These are phyloP conservation scores for Alternaria angustiovoidea DNA, from an alignment of 2,329 filamentous ascomycete species.

Conservation along the genomic window DNA sequence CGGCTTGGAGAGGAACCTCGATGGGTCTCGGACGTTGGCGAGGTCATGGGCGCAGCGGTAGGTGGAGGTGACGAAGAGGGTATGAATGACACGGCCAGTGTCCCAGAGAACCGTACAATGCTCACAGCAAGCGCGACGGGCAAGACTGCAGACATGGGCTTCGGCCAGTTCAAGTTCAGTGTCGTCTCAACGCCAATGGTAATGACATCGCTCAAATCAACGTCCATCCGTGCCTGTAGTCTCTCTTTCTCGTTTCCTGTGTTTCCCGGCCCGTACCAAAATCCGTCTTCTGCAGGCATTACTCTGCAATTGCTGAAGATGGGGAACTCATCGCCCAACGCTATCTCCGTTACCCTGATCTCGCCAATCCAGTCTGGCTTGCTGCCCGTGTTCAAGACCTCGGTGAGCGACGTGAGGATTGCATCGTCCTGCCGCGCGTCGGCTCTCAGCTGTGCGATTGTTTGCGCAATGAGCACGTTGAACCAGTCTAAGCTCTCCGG, in stretches of 20 bases:
- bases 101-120: slow-evolving; percentile 93
- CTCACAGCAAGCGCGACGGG: slow-evolving; percentile 92
- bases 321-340: slow-evolving; percentile 93
- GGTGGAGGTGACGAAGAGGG: slow-evolving; percentile 62
- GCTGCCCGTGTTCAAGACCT: slow-evolving; percentile 83
- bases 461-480: slow-evolving; percentile 95
- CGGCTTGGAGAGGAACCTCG: slow-evolving; percentile 55
- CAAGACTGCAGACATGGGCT: slow-evolving; percentile 84
- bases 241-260: slow-evolving; percentile 70
- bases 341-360: slow-evolving; percentile 92
- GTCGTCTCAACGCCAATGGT: slow-evolving; percentile 95
- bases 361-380: slow-evolving; percentile 93
- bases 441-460: slow-evolving; percentile 91
- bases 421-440: slow-evolving; percentile 92
- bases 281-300: slow-evolving; percentile 85
- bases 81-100: slow-evolving; percentile 90
- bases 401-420: slow-evolving; percentile 84
- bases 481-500: slow-evolving; percentile 98
- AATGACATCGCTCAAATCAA: slow-evolving; percentile 94
- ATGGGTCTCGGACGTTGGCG: slow-evolving; percentile 52
- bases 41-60: slow-evolving; percentile 35
- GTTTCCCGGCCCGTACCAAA: slow-evolving; percentile 56
- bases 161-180: slow-evolving; percentile 92
- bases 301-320: slow-evolving; percentile 99
- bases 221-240: slow-evolving; percentile 94